Conservation (phyloP, 2,329 filamentous ascomycete genomes). For the Simplicillium aogashimaense region DNA sequence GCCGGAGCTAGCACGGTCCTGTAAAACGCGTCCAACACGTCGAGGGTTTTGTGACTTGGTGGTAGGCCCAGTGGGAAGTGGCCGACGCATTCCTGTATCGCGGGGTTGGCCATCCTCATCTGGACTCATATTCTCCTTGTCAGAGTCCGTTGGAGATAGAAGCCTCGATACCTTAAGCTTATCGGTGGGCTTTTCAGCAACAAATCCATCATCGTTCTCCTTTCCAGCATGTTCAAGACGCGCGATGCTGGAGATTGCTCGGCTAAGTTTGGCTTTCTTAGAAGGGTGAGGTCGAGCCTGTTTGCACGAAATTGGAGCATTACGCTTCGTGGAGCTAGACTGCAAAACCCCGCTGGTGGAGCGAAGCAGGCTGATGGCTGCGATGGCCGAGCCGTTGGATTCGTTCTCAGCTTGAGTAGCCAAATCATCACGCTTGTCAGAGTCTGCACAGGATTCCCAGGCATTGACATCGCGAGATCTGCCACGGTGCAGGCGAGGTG, state of each 20-base stretch:
- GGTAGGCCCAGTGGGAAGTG: conserved; percentile 20
- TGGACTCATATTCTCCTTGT: conserved; percentile 86
- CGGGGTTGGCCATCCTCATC: conserved; percentile 34
- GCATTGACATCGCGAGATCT: conserved; percentile 79
- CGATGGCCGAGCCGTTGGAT: conserved; percentile 66
- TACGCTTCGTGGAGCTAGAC: conserved; percentile 55
- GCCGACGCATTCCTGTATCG: conserved; percentile 19
- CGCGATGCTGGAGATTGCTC: conserved; percentile 52
- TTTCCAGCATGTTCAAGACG: conserved; percentile 39
- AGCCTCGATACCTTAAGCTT: conserved; percentile 30
- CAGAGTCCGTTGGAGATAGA: conserved; percentile 53
- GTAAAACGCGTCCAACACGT: conserved; percentile 29
- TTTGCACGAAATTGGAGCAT: conserved; percentile 31
- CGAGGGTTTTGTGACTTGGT: conserved; percentile 23
- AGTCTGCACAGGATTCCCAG: conserved; percentile 87
- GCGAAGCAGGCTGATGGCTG: conserved; percentile 71
- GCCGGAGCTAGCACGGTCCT: conserved; percentile 25
- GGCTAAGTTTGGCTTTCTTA: conserved; percentile 55
- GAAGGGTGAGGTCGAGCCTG: conserved; percentile 19
- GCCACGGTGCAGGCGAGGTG: conserved; percentile 51
- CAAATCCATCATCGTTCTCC: conserved; percentile 7
- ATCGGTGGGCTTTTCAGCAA: conserved; percentile 9
- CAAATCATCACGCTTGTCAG: conserved; percentile 66
- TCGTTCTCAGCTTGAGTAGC: conserved; percentile 76
- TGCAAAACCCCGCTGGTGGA: conserved; percentile 50